A percentile compares a stretch with the other conserved stretches of the same genome.
phyloP scores from a whole-genome alignment of 176 grass and related monocot species.

The Areca catechu region DNA sequence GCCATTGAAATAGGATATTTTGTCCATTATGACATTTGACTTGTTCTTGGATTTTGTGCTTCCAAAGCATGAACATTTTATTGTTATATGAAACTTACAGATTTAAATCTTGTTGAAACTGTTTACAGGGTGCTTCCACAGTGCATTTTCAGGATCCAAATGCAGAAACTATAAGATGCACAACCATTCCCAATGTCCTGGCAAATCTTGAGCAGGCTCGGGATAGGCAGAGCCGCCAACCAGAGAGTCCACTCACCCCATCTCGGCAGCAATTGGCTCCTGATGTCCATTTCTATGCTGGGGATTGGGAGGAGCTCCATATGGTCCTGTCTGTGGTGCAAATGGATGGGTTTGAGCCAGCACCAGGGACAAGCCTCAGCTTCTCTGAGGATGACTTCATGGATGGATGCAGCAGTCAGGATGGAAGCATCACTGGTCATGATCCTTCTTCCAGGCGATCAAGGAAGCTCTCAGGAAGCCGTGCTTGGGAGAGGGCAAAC shows the following conservation, averaged over 20 bases:
- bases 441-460: constrained; percentile 42
- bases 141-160: constrained; percentile 72
- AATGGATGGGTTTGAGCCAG: constrained; percentile 34
- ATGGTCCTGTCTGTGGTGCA: constrained; percentile 52
- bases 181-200: constrained; percentile 71
- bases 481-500: constrained; percentile 69
- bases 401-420: constrained; percentile 53
- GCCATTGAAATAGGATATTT: too few relatives aligned
- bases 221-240: constrained; percentile 42
- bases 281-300: constrained; percentile 60
- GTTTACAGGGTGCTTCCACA: constrained; percentile 53
- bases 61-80: not conserved
- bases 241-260: constrained; percentile 67
- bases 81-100: too few relatives aligned
- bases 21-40: too few relatives aligned
- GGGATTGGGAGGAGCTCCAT: constrained; percentile 68
- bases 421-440: constrained; percentile 42
- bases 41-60: not conserved
- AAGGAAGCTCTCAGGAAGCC: constrained; percentile 62
- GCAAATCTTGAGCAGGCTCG: constrained; percentile 68
- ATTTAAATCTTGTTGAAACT: not conserved
- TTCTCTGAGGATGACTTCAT: constrained; percentile 69
- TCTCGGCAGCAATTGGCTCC: constrained; percentile 46
- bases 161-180: constrained; percentile 67
- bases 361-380: constrained; percentile 28